phyloP scores from a whole-genome alignment of 805 yeast species.

The Clavispora fructus region DNA sequence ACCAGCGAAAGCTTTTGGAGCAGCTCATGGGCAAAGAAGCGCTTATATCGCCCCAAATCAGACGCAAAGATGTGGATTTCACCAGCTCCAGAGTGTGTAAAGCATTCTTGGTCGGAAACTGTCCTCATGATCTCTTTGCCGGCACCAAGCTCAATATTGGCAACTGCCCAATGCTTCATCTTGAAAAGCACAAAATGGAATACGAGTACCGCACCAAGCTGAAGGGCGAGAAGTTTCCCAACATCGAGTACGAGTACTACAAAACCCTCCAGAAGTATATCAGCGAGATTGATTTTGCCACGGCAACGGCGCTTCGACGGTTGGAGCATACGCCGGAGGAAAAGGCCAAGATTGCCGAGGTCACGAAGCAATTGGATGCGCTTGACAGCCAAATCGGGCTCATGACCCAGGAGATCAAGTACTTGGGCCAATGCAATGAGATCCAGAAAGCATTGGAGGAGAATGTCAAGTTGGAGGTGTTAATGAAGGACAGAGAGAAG shows the following conservation, averaged over 20 bases:
- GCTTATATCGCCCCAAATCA: slow-evolving; percentile 26
- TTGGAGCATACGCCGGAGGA: slow-evolving; percentile 75
- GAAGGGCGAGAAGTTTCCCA: slow-evolving; percentile 42
- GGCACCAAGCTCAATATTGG: slow-evolving; percentile 85
- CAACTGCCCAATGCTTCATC: slow-evolving; percentile 68
- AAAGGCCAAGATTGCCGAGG: slow-evolving; percentile 48
- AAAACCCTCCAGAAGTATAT: slow-evolving; percentile 51
- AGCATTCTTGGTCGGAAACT: slow-evolving; percentile 74
- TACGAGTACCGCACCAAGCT: slow-evolving; percentile 49
- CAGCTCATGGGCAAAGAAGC: slow-evolving; percentile 74
- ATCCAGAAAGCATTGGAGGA: slow-evolving; percentile 42
- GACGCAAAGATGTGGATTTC: slow-evolving; percentile 37
- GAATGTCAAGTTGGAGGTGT: slow-evolving; percentile 40
- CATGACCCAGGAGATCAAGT: slow-evolving; percentile 60
- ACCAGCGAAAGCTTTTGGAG: slow-evolving; percentile 70
- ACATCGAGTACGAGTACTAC: slow-evolving; percentile 46
- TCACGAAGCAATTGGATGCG: slow-evolving; percentile 53
- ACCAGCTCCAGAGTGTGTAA: slow-evolving; percentile 60
- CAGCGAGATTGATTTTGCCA: slow-evolving; percentile 61
- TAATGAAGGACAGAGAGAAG: slow-evolving; percentile 43
- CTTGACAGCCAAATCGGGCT: slow-evolving; percentile 61
- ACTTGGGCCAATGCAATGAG: slow-evolving; percentile 46
- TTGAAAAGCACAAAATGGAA: slow-evolving; percentile 66
- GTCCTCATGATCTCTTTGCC: slow-evolving; percentile 78
- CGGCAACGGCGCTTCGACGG: slow-evolving; percentile 56